Evolutionary conservation across 139 green algal genomes (phyloP), one percentile per base, ranked within the genome.

Genomic region (Auxenochlorella pyrenoidosa): DNA sequence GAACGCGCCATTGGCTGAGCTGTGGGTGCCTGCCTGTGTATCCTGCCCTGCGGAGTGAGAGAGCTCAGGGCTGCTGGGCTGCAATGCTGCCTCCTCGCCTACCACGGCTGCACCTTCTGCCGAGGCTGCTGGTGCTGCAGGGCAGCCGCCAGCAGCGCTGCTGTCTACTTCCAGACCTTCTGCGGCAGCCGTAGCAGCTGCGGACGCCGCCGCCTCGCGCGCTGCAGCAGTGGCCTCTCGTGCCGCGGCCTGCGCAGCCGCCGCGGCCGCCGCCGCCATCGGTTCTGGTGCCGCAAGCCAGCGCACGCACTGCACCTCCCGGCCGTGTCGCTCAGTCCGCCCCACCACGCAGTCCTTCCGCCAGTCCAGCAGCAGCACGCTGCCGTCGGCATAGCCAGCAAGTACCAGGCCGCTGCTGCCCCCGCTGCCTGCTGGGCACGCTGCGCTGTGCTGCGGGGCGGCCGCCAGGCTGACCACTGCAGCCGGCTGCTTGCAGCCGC

Each of bases 301-400:
- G 38, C 82, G 82, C 65, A 86, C 82, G 82, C 82, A 79, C 8
- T 86, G 82, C 66, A 86, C 82, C n/a, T 86, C 82, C 5, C 70
- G 43, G 2, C 16, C 12, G 47, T 86, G 82, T 22, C 82, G 66
- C 44, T 79, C 66, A 12, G 78, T n/a, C 66, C 82, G 66, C 66
- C 66, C 63, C 66, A 86, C 43, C 41, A 86, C 21, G 0, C 43
- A 22, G 22, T 86, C 82, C 2, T 18, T 19, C 66, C 36, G 66
- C 82, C 82, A 86, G 18, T 86, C 82, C 43, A 86, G 66, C 82
- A 86, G 66, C n/a, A 54, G 43, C 82, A 79, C 82, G 6, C 26
- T 70, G 66, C 82, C 82, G 44, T 86, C 65, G 28, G 47, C 65
- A 36, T 68, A 86, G 65, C 82, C 82, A 10, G 66, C 82, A 44